A percentile compares a stretch with the other conserved stretches of the same genome.
Conservation (phyloP, 2,329 filamentous ascomycete species). For the Aspergillus ochraceoroseus region DNA sequence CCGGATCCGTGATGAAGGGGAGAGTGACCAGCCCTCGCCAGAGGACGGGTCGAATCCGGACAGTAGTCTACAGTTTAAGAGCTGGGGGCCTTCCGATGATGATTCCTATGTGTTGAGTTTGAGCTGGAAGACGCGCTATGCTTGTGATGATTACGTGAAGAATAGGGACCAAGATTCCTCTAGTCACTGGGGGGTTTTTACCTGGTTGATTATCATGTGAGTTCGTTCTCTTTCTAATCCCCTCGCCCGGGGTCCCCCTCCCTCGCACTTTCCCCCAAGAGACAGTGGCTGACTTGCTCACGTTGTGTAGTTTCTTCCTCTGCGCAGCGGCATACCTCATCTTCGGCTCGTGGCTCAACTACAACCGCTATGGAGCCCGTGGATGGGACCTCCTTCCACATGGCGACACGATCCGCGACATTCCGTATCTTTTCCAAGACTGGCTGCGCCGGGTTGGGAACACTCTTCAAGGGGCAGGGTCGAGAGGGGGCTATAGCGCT, state of each 20-base stretch:
- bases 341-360: slow-evolving; percentile 98
- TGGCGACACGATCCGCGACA: slow-evolving; percentile 82
- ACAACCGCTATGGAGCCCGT: slow-evolving; percentile 89
- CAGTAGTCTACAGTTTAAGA: slow-evolving; percentile 68
- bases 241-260: too few relatives aligned
- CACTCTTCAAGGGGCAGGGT: slow-evolving; percentile 76
- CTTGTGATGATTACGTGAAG: slow-evolving; percentile 61
- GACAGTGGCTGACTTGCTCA: not conserved
- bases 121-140: slow-evolving; percentile 82
- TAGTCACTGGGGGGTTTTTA: slow-evolving; percentile 86
- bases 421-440: slow-evolving; percentile 89
- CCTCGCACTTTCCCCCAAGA: too few relatives aligned
- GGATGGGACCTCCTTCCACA: slow-evolving; percentile 95
- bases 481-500: slow-evolving; percentile 87
- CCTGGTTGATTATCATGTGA: slow-evolving; percentile 92
- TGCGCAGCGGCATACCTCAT: slow-evolving; percentile 84
- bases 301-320: slow-evolving; percentile 67
- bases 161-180: slow-evolving; percentile 44
- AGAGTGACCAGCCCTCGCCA: slow-evolving; percentile 14
- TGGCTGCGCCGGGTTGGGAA: slow-evolving; percentile 74
- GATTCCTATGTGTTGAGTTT: slow-evolving; percentile 63
- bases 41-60: slow-evolving; percentile 24
- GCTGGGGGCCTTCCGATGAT: slow-evolving; percentile 60
- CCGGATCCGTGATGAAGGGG: slow-evolving; percentile 19
- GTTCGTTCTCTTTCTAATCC: slow-evolving; percentile 35